Evolutionary conservation across 2,329 filamentous ascomycete species (phyloP).

Genomic region (Truncatella angustata): DNA sequence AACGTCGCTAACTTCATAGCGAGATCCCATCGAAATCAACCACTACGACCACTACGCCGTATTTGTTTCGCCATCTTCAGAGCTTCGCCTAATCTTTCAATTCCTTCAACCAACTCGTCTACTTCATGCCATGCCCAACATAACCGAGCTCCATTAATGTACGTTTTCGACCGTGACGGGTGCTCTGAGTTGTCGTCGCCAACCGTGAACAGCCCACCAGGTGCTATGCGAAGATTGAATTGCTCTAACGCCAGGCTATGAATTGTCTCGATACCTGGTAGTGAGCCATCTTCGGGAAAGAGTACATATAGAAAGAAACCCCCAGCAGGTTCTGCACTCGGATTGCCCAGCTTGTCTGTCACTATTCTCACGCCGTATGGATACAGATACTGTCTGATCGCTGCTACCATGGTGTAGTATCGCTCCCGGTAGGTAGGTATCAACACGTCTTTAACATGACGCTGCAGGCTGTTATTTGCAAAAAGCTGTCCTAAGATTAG

Average conservation of each 20-base stretch:
- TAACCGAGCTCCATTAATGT: not conserved
- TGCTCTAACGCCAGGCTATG: not conserved
- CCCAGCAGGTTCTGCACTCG: not conserved
- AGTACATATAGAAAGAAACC: conserved; percentile 8
- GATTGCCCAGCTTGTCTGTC: not conserved
- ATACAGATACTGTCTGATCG: conserved; percentile 17
- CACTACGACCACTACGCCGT: no score
- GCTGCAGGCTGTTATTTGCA: conserved; percentile 47
- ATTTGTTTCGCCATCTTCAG: conserved; percentile 6
- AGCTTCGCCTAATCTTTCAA: conserved; percentile 42
- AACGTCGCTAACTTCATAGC: no score
- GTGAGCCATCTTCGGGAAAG: not conserved
- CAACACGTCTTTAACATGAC: conserved; percentile 50
- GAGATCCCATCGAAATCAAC: no score
- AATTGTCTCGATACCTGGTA: conserved; percentile 9
- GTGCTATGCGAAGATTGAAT: conserved; percentile 4
- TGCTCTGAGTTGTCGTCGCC: not conserved
- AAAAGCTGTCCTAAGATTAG: conserved; percentile 46
- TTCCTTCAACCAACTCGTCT: conserved; percentile 32
- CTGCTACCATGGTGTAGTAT: conserved; percentile 18
- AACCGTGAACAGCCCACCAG: not conserved
- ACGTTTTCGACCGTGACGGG: not conserved
- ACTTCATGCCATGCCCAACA: conserved; percentile 10
- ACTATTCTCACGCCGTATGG: conserved; percentile 21
- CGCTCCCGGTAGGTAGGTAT: conserved; percentile 51